These are phyloP conservation scores for Pseudozyma thailandica DNA, from an alignment of 1,284 basidiomycete genomes.

Conservation along the genomic window DNA sequence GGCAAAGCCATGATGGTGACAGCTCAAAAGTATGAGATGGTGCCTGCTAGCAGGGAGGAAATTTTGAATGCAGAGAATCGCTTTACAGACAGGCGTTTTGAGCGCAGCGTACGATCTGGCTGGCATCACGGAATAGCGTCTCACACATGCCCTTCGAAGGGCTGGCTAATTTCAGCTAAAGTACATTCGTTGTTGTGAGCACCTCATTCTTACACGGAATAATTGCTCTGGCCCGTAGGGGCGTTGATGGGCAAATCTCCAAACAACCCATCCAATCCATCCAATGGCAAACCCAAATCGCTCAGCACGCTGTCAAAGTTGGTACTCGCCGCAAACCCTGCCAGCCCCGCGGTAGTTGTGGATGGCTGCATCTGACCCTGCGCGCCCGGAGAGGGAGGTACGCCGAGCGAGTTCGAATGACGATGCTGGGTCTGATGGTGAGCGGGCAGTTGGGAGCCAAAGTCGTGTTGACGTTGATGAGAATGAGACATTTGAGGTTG, in stretches of 20 bases:
- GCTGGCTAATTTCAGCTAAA: background rate
- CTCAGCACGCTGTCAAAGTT: constrained; percentile 47
- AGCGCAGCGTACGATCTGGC: too few relatives aligned
- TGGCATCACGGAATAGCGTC: too few relatives aligned
- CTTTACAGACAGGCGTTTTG: too few relatives aligned
- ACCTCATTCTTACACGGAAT: constrained; percentile 14
- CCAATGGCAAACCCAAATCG: constrained; percentile 38
- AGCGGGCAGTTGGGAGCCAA: background rate
- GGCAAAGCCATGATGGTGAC: too few relatives aligned
- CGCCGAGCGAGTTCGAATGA: constrained; percentile 9
- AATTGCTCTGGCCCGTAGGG: constrained; percentile 17
- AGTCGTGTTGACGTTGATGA: constrained; percentile 3
- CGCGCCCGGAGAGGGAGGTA: constrained; percentile 4
- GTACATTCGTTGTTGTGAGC: background rate
- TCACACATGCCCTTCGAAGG: background rate
- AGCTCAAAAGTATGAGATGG: too few relatives aligned
- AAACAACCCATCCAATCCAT: constrained; percentile 45
- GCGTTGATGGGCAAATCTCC: constrained; percentile 39
- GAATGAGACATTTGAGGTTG: constrained; percentile 1
- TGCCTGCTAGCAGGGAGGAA: background rate
- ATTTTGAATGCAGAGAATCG: background rate
- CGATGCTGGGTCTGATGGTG: constrained; percentile 14
- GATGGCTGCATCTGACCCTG: constrained; percentile 1
- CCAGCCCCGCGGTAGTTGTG: background rate
- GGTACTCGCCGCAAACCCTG: constrained; percentile 15